Evolutionary conservation across 2,329 filamentous ascomycete genomes (phyloP), one percentile per base, ranked within the genome.

Genomic region (Fonsecaea multimorphosa): DNA sequence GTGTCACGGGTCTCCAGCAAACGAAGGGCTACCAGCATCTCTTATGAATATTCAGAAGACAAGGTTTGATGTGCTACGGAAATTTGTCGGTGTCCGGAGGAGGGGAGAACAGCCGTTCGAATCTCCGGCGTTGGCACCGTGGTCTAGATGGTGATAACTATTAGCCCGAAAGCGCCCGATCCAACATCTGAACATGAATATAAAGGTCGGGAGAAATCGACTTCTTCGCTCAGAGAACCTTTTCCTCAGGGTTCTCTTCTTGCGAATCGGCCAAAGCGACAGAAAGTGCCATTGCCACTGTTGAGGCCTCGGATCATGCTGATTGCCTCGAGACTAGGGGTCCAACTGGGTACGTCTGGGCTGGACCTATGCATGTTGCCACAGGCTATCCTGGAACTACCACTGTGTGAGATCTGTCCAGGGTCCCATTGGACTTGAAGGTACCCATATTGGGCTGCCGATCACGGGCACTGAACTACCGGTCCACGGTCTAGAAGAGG

Each of bases 131-230:
- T 34, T 54, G 49, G 19, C 8, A 8, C 58, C 58, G 51, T 31
- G 44, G 46, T 14, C 44, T 9, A 27, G 14, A 51, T 8, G 27
- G 29, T 36, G 16, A 52, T 36, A 52, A 52, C 58, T 34, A 51
- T 60, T 52, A 60, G 58, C 58, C 58, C 58, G 58, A 61, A 61
- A 22, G 34, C 16, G 22, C 16, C 49, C 34, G 58, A 60, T 56
- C 27, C 40, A 34, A n/a, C 44, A 32, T 31, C 24, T 54, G 27
- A 27, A 34, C 22, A 34, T 32, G 40, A 61, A 55, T 63, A 63
- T 58, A 63, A 58, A 58, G 40, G 36, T 52, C 54, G 61, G 61
- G 51, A 57, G n/a, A 58, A 58, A 63, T 63, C 61, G 61, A 40
- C 29, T 11, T 32, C 27, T 12, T 8, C 22, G 12, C 51, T 61